Percentiles rank a stretch among this genome's conserved stretches.
These are phyloP conservation scores for Trypanosoma cruzi DNA, from an alignment of 208 protist species.

Conservation along the genomic window DNA sequence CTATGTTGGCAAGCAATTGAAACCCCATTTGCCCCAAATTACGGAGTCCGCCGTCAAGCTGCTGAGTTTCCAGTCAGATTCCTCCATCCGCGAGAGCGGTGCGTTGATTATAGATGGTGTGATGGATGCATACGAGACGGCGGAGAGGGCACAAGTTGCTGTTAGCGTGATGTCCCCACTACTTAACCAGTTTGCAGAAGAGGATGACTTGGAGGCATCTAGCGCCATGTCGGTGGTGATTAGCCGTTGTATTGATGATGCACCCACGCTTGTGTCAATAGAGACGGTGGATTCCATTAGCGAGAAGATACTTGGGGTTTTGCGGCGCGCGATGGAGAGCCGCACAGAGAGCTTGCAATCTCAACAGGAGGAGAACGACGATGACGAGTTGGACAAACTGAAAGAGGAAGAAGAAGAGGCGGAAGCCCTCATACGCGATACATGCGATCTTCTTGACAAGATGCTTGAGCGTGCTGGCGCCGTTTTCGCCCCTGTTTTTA, in stretches of 20 bases:
- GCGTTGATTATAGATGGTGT: conserved; percentile 77
- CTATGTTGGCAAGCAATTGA: conserved; percentile 55
- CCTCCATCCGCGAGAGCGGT: conserved; percentile 66
- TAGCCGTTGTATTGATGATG: conserved; percentile 56
- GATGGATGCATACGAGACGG: conserved; percentile 52
- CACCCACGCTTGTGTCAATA: conserved; percentile 55
- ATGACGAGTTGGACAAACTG: conserved; percentile 85
- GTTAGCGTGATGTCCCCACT: conserved; percentile 46
- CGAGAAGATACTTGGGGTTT: conserved; percentile 66
- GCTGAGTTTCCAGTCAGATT: conserved; percentile 60
- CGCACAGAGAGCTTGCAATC: conserved; percentile 52
- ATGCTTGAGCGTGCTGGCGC: conserved; percentile 61
- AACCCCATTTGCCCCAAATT: conserved; percentile 67
- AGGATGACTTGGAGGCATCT: conserved; percentile 63
- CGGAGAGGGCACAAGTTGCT: conserved; percentile 52
- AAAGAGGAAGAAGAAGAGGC: conserved; percentile 74
- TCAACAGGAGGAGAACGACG: conserved; percentile 71
- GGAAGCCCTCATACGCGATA: conserved; percentile 57
- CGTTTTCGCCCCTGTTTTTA: conserved; percentile 74
- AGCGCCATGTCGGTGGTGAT: conserved; percentile 66
- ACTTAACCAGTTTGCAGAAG: conserved; percentile 61
- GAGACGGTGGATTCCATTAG: conserved; percentile 55
- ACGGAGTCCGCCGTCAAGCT: conserved; percentile 61
- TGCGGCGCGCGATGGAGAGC: conserved; percentile 56
- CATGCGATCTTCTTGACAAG: conserved; percentile 64